Evolutionary conservation across 305 asterid genomes (phyloP).

Genomic region (Fraxinus nigra): DNA sequence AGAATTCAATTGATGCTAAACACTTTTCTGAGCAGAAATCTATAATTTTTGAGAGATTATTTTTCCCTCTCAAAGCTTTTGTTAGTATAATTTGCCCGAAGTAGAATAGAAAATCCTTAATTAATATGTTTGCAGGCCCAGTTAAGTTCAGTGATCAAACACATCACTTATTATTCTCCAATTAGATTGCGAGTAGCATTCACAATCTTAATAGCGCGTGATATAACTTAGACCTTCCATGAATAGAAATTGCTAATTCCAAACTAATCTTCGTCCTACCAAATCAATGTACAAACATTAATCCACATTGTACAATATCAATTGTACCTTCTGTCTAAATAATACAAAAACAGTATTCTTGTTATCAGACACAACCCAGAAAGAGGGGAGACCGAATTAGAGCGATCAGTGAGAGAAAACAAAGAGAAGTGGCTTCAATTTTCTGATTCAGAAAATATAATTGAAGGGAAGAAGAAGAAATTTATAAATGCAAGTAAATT

Average conservation of each 20-base stretch:
- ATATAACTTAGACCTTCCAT: conserved; percentile 8
- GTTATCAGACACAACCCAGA: conserved; percentile 33
- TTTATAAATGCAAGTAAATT: conserved; percentile 31
- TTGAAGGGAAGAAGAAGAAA: conserved; percentile 23
- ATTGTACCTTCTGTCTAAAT: conserved; percentile 31
- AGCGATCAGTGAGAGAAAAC: conserved; percentile 49
- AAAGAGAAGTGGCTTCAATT: conserved; percentile 37
- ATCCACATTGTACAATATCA: conserved; percentile 18
- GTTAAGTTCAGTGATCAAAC: not conserved
- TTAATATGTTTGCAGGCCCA: conserved; percentile 15
- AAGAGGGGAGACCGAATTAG: conserved; percentile 31
- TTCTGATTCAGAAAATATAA: conserved; percentile 34
- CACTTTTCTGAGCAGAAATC: not conserved
- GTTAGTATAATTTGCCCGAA: not conserved
- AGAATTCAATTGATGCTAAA: not conserved
- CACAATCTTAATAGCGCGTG: conserved; percentile 14
- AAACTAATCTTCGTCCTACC: conserved; percentile 36
- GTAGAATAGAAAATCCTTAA: conserved; percentile 1
- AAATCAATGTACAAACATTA: conserved; percentile 19
- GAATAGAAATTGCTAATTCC: conserved; percentile 34
- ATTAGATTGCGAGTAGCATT: not conserved
- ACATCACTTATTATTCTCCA: conserved; percentile 16
- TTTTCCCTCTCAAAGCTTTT: conserved; percentile 2
- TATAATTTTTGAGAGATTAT: not conserved
- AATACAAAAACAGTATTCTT: conserved; percentile 16